Base-by-base conservation (phyloP, 305 asterid genomes). In the Rubia balearica region DNA sequence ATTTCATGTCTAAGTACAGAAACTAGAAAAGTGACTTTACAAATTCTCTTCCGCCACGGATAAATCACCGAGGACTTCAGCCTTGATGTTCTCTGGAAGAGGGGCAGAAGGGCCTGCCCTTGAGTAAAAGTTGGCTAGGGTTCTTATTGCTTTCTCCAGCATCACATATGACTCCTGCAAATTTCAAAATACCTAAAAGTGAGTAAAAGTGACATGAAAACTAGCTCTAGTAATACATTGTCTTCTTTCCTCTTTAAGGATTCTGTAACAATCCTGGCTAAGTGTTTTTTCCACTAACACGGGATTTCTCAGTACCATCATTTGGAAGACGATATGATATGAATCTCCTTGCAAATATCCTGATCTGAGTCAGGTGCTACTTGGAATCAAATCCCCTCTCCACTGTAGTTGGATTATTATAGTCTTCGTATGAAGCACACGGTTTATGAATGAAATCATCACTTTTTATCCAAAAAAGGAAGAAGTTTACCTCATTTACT, bases 41-140 rank as follows among this genome's bases (percentile, higher is more conserved):
- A 90, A 74, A 76, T 24, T 83, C 46, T 82, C 86, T 79, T 90
- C 90, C 6, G 96, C 98, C 21, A 73, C 73, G 71, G 61, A 76
- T 24, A 90, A 83, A 78, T 89, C 86, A n/a, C 75, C 70, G 61
- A 90, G 69, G 60, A 93, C 87, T 68, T 91, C 96, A 17, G 83
- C 72, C 83, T 79, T 90, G 60, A 89, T 79, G 61, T 81, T 82
- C 79, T 84, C 93, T 3, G 96, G 95, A 19, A 91, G 88, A 36
- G 85, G 46, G 21, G 97, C 96, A 9, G 96, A 89, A 33, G 97
- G 97, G 5, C 98, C 97, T 2, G 96, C 97, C 73, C 83, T 88
- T 1, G 97, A 86, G 88, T 91, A 93, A 74, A 91, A 91, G 69
- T 78, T 57, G 40, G 96, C 96, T 12, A 91, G 89, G 61, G 96